These are phyloP conservation scores for Epichloe bromicola DNA, from an alignment of 2,329 filamentous ascomycete species.

Conservation along the genomic window DNA sequence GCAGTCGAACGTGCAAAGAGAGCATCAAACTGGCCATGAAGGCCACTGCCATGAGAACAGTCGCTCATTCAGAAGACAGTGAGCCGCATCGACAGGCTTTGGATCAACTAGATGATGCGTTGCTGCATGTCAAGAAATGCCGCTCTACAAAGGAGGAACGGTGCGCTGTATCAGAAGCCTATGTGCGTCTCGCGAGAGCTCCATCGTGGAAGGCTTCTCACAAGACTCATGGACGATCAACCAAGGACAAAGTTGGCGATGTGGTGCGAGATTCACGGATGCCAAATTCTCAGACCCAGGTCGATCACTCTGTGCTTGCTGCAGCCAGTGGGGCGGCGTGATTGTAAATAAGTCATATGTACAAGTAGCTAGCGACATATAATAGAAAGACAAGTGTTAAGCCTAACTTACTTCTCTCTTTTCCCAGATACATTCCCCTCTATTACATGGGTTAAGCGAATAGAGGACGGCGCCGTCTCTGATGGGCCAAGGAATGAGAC, in stretches of 20 bases:
- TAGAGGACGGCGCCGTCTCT: background rate
- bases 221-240: background rate
- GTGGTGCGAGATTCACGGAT: background rate
- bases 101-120: conserved; percentile 10
- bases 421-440: no score
- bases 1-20: conserved; percentile 23
- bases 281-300: background rate
- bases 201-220: background rate
- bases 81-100: conserved; percentile 14
- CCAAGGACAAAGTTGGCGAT: background rate
- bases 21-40: conserved; percentile 26
- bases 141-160: conserved; percentile 9
- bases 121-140: conserved; percentile 14
- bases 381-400: background rate
- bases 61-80: conserved; percentile 5
- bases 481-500: background rate
- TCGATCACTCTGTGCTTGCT: background rate
- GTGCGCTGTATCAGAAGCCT: conserved; percentile 10
- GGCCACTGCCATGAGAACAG: conserved; percentile 15
- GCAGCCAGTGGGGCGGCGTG: background rate
- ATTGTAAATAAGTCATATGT: conserved; percentile 1
- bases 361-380: background rate
- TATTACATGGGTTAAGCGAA: no score
- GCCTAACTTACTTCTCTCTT: no score
- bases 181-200: conserved; percentile 7